Percentiles rank a stretch among this genome's conserved stretches.
phyloP scores from a whole-genome alignment of 495 filamentous ascomycete species.

The Trichocladium antarcticum region DNA sequence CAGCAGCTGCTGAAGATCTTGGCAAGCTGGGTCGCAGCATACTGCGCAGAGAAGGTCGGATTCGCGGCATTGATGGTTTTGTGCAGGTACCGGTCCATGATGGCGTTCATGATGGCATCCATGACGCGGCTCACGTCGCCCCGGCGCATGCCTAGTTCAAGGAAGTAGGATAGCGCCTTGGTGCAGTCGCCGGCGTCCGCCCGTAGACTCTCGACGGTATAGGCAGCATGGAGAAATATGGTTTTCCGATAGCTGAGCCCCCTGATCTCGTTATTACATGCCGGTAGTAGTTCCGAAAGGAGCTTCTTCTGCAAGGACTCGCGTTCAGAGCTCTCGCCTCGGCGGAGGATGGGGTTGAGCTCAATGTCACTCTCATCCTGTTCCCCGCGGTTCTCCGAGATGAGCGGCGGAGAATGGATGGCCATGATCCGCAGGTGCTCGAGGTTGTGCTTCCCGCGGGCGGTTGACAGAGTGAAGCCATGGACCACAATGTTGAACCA shows the following conservation, averaged over 20 bases:
- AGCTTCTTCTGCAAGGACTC: constrained; percentile 67
- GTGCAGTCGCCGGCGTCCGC: constrained; percentile 77
- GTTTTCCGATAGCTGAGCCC: constrained; percentile 71
- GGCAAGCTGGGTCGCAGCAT: constrained; percentile 77
- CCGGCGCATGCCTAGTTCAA: constrained; percentile 72
- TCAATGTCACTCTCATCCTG: constrained; percentile 91
- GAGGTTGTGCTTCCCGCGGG: constrained; percentile 51
- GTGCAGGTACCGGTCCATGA: constrained; percentile 61
- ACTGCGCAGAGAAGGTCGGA: constrained; percentile 68
- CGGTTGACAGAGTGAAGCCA: constrained; percentile 66
- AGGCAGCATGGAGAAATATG: constrained; percentile 82
- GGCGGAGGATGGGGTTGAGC: constrained; percentile 77
- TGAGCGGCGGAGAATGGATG: constrained; percentile 69
- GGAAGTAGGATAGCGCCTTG: constrained; percentile 77
- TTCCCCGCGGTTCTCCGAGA: constrained; percentile 73
- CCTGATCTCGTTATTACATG: constrained; percentile 63
- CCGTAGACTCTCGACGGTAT: constrained; percentile 74
- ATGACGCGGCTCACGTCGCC: constrained; percentile 76
- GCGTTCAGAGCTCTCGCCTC: constrained; percentile 67
- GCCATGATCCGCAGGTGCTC: constrained; percentile 73
- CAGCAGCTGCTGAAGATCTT: constrained; percentile 78
- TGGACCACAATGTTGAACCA: constrained; percentile 97
- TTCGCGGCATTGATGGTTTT: constrained; percentile 58
- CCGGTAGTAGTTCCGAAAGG: constrained; percentile 59
- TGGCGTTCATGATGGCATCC: constrained; percentile 64